phyloP scores from a whole-genome alignment of 2,329 filamentous ascomycete genomes.

The Fonsecaea erecta region DNA sequence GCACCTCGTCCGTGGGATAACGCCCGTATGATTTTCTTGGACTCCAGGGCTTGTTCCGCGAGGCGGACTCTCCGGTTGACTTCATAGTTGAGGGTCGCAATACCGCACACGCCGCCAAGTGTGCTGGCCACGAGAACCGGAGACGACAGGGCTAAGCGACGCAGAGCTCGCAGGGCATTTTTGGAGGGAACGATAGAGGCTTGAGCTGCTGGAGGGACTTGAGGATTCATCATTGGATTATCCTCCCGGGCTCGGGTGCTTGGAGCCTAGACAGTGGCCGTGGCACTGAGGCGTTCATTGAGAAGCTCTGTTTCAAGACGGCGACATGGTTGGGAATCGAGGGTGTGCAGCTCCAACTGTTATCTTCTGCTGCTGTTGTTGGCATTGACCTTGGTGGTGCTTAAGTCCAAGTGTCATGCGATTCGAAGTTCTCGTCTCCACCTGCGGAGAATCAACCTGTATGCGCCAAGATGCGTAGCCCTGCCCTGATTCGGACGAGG shows the following conservation, averaged over 20 bases:
- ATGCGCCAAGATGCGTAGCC: not conserved
- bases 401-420: not conserved
- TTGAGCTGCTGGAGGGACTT: not conserved
- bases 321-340: not conserved
- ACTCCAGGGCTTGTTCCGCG: constrained; percentile 51
- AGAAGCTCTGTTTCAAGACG: not conserved
- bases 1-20: constrained; percentile 40
- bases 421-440: not conserved
- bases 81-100: constrained; percentile 50
- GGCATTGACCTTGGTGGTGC: not conserved
- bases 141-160: constrained; percentile 43
- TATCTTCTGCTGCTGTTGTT: not conserved
- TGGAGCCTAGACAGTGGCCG: not conserved
- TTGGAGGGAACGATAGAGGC: constrained; percentile 46
- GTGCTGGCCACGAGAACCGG: constrained; percentile 40
- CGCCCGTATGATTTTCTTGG: constrained; percentile 50
- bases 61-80: constrained; percentile 47
- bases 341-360: not conserved
- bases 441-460: not conserved
- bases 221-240: constrained; percentile 18
- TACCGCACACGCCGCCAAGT: constrained; percentile 47
- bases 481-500: no score
- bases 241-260: not conserved
- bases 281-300: not conserved
- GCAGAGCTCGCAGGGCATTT: constrained; percentile 50